These are phyloP conservation scores for Bryoerythrophyllum caledonicum DNA, from an alignment of 225 moss, liverwort and hornwort species.

Conservation along the genomic window DNA sequence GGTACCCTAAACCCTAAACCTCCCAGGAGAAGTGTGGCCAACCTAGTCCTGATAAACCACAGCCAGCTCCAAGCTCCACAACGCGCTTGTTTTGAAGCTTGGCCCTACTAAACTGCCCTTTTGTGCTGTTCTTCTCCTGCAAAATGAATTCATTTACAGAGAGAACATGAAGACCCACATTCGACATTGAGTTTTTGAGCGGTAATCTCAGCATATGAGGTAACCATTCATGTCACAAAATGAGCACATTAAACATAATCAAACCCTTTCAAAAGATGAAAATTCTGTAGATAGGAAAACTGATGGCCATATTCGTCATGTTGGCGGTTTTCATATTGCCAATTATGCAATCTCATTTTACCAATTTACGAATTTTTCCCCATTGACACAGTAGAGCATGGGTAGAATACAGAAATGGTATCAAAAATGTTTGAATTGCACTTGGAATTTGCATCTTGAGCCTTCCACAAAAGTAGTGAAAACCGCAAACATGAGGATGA, in stretches of 20 bases:
- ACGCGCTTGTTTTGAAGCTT: constrained; percentile 62
- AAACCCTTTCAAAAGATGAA: background rate
- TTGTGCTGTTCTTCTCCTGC: constrained; percentile 64
- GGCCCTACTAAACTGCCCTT: constrained; percentile 58
- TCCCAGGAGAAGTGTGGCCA: background rate
- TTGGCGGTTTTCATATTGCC: no score
- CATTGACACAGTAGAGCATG: no score
- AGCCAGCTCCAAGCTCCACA: constrained; percentile 77
- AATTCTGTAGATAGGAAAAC: background rate
- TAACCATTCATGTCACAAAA: background rate
- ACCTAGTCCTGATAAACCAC: constrained; percentile 73
- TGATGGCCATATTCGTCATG: background rate
- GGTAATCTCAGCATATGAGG: background rate
- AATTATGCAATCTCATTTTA: no score
- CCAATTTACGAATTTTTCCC: no score
- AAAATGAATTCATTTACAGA: background rate
- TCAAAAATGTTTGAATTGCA: no score
- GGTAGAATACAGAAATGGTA: background rate
- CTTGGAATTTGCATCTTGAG: no score
- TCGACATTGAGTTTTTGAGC: background rate
- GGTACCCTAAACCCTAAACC: background rate
- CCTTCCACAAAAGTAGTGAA: no score
- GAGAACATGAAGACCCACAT: background rate
- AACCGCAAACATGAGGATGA: no score
- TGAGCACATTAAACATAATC: background rate